Evolutionary conservation across 148 eudicot species (phyloP).

Genomic region (Rhododendron kiyosumense): DNA sequence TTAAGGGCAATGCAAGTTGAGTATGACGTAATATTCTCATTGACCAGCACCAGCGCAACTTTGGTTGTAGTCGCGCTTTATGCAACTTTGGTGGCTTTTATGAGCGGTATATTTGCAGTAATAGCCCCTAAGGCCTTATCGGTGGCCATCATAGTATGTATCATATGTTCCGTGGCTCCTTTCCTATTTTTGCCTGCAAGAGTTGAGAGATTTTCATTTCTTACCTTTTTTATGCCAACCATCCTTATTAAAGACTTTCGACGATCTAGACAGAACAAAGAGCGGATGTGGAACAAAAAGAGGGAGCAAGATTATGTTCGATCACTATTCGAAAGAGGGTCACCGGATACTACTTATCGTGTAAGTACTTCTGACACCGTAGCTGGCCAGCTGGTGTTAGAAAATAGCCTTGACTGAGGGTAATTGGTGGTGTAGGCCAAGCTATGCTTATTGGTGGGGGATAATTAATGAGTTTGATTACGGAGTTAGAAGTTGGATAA

Average conservation of each 20-base stretch:
- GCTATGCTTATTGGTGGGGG: background rate
- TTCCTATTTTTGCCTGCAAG: too few relatives aligned
- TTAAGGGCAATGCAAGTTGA: background rate
- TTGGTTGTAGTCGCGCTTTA: background rate
- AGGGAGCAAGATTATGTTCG: background rate
- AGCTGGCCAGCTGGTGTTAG: background rate
- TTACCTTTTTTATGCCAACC: too few relatives aligned
- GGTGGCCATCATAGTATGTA: background rate
- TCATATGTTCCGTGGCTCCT: background rate
- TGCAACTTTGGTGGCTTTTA: background rate
- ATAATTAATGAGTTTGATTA: too few relatives aligned
- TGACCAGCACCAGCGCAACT: rapidly evolving
- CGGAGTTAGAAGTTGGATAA: too few relatives aligned
- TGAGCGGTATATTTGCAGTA: background rate
- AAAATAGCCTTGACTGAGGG: background rate
- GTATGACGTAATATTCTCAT: rapidly evolving
- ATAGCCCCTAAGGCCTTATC: background rate
- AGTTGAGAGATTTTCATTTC: too few relatives aligned
- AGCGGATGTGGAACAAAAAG: too few relatives aligned
- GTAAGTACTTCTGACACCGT: too few relatives aligned
- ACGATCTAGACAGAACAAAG: too few relatives aligned
- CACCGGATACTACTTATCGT: background rate
- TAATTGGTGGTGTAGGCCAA: background rate
- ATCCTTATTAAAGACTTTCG: too few relatives aligned
- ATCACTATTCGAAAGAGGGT: background rate